Base-by-base conservation (phyloP, 208 protist genomes). In the Wallacemonas collosoma region DNA sequence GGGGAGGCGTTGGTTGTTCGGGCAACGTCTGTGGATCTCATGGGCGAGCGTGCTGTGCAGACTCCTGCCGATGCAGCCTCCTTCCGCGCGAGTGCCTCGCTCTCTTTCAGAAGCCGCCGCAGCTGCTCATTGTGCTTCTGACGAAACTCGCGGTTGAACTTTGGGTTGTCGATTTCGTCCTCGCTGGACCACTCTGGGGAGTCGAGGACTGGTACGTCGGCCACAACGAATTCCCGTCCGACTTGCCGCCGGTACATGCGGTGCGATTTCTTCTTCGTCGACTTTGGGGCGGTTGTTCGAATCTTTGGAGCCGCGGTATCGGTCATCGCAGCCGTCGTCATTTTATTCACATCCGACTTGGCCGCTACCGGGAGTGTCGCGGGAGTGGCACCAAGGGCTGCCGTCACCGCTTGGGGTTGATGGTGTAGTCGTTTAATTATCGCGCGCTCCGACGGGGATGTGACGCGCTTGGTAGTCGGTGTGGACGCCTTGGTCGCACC, bases 131-230 rank as follows among this genome's bases (percentile, higher is more conserved):
- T 62, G 56, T 62, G 56, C 35, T 51, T 48, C n/a, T 50, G 80
- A 8, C 80, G 80, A 53, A 85, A 85, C 51, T 73, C 58, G 15
- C 75, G 74, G 68, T 85, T 85, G 70, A 79, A 85, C 36, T 74
- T 69, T 36, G 75, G 67, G 69, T 85, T 85, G 60, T 85, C 80
- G 6, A 85, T 71, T 65, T 86, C 81, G n/a, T 86, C 81, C 5
- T 86, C 81, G 58, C 77, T 82, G 40, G 77, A 82, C 77, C 81
- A 86, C 61, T 67, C 68, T 9, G 81, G 81, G 2, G 81, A 86
- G 50, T 86, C 74, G 6, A 86, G 75, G 7, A 82, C 26, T 2
- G 74, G 71, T 36, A 86, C 73, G 11, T 71, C 72, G 0, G 61
- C 54, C 8, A 86, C 58, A 11, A 74, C 40, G 26, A 86, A 69